Evolutionary conservation across 306 rosid species (phyloP), one percentile per base, ranked within the genome.

Genomic region (Hippophae rhamnoides): DNA sequence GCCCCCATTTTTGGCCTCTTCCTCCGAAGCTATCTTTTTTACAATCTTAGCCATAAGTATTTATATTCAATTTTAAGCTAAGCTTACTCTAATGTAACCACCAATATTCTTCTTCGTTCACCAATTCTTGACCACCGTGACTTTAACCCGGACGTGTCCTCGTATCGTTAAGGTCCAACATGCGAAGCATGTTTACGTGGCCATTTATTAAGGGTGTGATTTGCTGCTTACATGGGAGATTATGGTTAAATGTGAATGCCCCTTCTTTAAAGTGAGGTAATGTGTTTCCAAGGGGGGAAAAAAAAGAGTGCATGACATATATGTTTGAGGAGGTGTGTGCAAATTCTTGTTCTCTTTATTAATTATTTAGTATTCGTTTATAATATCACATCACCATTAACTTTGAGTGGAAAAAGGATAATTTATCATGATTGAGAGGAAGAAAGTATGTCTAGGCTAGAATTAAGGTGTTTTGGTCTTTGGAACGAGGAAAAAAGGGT

Each of bases 181-280:
- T 81, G 88, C 79, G 61, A 67, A 72, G 67, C 72, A 58, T 66
- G 69, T 55, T 64, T 68, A 75, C 61, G 81, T 79, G 80, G 78
- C 78, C 26, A 45, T 14, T 7, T 6, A 38, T 31, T 31, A 31
- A 31, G 3, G 38, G 38, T 31, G 5, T 31, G 38, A 31, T 0
- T 31, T 31, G 38, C 0, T 31, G 38, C 4, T 31, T 31, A 31
- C 0, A 31, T 2, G 38, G 38, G 5, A 31, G 38, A 31, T 31
- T 31, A 31, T 31, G 38, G 38, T 31, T 31, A 31, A 31, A 31
- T 31, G 38, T 31, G 38, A 31, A 27, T 27, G 38, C 38, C 38
- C 2, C 3, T 31, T 31, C 38, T 5, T 47, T 5, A 8, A 27
- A 9, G 45, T 10, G 46, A 25, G 3, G 1, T 12, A 65, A 1